Evolutionary conservation across 305 asterid species (phyloP).

Genomic region (Rubia tinctorum): DNA sequence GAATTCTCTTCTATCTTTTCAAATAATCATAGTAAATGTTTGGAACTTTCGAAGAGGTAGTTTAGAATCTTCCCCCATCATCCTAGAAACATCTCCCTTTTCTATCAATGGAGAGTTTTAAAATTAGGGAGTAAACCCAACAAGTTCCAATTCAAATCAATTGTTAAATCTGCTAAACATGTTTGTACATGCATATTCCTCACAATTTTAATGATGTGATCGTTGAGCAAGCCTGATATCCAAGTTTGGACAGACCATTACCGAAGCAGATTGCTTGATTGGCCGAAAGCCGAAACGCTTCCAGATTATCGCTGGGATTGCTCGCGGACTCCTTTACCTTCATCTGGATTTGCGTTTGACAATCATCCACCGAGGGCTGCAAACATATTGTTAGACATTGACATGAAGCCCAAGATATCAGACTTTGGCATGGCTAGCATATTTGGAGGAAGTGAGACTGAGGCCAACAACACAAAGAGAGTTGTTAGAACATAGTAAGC

Average conservation of each 20-base stretch:
- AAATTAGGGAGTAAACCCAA: too few species aligned
- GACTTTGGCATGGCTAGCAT: constrained; percentile 36
- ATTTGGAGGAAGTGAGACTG: constrained; percentile 22
- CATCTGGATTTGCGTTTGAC: constrained; percentile 14
- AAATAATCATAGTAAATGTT: too few species aligned
- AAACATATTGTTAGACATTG: constrained; percentile 28
- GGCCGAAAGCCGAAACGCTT: constrained; percentile 19
- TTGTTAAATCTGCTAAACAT: neutral
- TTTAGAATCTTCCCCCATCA: too few species aligned
- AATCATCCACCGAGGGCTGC: constrained; percentile 22
- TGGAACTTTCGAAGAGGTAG: too few species aligned
- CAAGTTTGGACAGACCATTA: neutral
- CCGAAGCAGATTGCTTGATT: constrained; percentile 9
- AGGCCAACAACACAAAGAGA: constrained; percentile 8
- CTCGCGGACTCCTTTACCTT: constrained; percentile 21
- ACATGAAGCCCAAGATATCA: constrained; percentile 32
- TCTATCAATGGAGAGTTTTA: too few species aligned
- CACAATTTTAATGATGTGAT: neutral
- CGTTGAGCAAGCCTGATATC: neutral
- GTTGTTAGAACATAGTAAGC: constrained; percentile 28
- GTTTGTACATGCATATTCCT: too few species aligned
- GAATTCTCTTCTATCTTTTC: too few species aligned
- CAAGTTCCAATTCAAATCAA: neutral
- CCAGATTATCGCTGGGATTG: constrained; percentile 14
- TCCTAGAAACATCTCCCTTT: too few species aligned